phyloP scores from a whole-genome alignment of 164 flowering plant species.

The Vitis cinerea region DNA sequence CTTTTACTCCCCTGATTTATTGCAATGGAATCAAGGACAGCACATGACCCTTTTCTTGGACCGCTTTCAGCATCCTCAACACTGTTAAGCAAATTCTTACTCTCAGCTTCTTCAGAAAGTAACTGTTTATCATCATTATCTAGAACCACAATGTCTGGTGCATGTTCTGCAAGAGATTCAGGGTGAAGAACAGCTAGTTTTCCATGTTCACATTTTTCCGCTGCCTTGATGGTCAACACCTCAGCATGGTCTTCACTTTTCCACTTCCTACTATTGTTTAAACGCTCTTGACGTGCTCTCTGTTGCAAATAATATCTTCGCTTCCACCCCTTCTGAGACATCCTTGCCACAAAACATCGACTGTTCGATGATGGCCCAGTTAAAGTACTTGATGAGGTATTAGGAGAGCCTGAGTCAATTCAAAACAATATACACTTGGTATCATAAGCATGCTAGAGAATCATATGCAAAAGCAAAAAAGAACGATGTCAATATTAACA shows the following conservation, averaged over 20 bases:
- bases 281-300: constrained; percentile 78
- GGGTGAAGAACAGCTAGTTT: constrained; percentile 23
- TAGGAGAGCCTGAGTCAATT: constrained; percentile 44
- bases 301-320: constrained; percentile 65
- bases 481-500: no score
- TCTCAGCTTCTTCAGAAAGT: constrained; percentile 26
- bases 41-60: constrained; percentile 23
- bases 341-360: constrained; percentile 46
- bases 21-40: constrained; percentile 21
- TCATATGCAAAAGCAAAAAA: neutral
- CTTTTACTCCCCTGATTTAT: constrained; percentile 15
- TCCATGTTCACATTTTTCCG: constrained; percentile 29
- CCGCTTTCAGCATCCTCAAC: constrained; percentile 22
- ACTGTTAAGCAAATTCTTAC: constrained; percentile 18
- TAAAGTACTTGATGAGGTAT: constrained; percentile 28
- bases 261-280: constrained; percentile 71
- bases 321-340: constrained; percentile 59
- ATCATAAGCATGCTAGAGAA: neutral
- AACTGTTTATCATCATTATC: constrained; percentile 22
- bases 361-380: constrained; percentile 44
- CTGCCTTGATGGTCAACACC: constrained; percentile 23
- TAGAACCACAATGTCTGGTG: constrained; percentile 27
- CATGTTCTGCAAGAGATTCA: constrained; percentile 29
- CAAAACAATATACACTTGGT: neutral
- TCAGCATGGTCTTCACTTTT: constrained; percentile 45